These are phyloP conservation scores for Ophiostoma pallidulum DNA, from an alignment of 2,329 filamentous ascomycete genomes.

Conservation along the genomic window DNA sequence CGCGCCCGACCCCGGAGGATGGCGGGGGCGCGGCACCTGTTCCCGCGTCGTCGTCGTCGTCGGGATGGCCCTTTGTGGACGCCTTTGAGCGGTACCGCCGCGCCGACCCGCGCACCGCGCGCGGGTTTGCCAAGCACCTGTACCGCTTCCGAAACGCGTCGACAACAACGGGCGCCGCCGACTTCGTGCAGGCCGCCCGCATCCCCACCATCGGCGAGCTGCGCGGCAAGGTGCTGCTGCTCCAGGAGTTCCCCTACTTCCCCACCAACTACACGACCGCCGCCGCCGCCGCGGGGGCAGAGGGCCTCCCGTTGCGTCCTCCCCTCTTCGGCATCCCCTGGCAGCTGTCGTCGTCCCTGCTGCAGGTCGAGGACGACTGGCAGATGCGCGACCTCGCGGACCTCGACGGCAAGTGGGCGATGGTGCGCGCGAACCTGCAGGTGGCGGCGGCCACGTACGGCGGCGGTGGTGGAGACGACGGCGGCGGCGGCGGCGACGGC, in stretches of 20 bases:
- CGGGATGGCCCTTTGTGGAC: constrained; percentile 30
- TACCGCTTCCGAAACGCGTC: too few relatives aligned
- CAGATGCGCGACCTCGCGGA: constrained; percentile 33
- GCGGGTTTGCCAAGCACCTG: constrained; percentile 29
- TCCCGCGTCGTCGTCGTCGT: background rate
- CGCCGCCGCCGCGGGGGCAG: background rate
- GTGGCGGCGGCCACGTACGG: constrained; percentile 25
- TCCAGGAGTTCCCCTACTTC: constrained; percentile 35
- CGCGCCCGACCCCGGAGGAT: background rate
- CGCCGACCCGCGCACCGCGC: constrained; percentile 25
- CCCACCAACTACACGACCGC: constrained; percentile 4
- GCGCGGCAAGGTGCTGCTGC: constrained; percentile 36
- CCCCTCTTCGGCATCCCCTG: constrained; percentile 34
- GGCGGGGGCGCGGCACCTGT: background rate
- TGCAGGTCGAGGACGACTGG: constrained; percentile 39
- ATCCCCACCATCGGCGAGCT: constrained; percentile 37
- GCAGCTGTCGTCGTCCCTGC: constrained; percentile 30
- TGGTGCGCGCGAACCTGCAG: constrained; percentile 32
- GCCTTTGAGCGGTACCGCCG: constrained; percentile 34
- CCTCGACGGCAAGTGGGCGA: constrained; percentile 38
- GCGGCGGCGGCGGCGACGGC: too few relatives aligned
- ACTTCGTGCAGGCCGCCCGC: constrained; percentile 13
- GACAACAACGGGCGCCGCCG: constrained; percentile 20
- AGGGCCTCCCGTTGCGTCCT: too few relatives aligned
- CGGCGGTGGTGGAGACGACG: too few relatives aligned